phyloP scores from a whole-genome alignment of 2,329 filamentous ascomycete genomes.

The Cadophora gregata region DNA sequence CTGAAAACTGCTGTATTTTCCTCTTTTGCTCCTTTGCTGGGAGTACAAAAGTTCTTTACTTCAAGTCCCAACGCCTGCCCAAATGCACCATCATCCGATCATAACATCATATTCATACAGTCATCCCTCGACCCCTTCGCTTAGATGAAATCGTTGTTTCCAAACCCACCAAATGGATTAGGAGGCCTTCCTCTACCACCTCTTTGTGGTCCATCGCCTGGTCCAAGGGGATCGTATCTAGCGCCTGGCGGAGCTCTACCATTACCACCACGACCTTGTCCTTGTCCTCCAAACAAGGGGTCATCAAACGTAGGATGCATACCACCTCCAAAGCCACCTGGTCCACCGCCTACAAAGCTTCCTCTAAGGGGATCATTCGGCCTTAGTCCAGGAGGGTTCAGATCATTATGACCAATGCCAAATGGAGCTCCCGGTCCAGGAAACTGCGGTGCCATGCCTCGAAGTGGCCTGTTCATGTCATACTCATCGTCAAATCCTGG shows the following conservation, averaged over 20 bases:
- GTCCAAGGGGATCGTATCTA: constrained; percentile 88
- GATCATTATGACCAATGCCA: constrained; percentile 82
- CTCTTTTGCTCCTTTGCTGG: neutral
- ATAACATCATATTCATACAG: neutral
- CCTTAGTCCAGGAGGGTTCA: constrained; percentile 85
- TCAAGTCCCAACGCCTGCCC: neutral
- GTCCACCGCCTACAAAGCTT: constrained; percentile 64
- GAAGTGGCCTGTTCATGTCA: constrained; percentile 74
- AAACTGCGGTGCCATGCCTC: constrained; percentile 50
- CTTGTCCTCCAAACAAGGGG: constrained; percentile 73
- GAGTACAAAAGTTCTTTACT: neutral
- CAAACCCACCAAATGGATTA: constrained; percentile 66
- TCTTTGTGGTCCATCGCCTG: constrained; percentile 62
- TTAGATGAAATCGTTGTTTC: constrained; percentile 59
- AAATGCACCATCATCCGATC: neutral
- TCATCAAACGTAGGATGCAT: constrained; percentile 98
- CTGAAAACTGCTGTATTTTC: neutral
- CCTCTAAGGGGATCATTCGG: constrained; percentile 81
- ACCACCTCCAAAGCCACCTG: constrained; percentile 69
- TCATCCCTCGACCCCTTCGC: neutral
- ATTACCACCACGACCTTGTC: constrained; percentile 59
- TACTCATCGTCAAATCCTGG: constrained; percentile 94
- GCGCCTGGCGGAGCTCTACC: constrained; percentile 83
- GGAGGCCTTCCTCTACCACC: constrained; percentile 54
- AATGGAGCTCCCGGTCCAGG: constrained; percentile 58